Evolutionary conservation across 2,329 filamentous ascomycete genomes (phyloP).

Genomic region (Phoma herbarum): DNA sequence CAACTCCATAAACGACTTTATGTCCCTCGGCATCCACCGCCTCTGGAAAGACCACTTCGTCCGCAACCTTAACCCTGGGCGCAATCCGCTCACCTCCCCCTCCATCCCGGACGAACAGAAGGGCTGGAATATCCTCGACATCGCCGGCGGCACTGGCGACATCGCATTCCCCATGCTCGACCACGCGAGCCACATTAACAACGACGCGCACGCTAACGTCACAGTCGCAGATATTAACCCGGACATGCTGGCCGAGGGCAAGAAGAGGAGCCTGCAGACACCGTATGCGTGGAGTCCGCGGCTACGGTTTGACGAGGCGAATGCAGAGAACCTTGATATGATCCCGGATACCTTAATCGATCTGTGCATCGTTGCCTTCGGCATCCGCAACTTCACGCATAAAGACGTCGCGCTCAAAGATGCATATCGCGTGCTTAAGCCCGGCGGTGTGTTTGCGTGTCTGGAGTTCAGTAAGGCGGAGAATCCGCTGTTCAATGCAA

Average conservation of each 20-base stretch:
- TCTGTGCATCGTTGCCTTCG: conserved; percentile 96
- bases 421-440: conserved; percentile 87
- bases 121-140: conserved; percentile 84
- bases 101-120: conserved; percentile 31
- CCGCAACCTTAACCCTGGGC: conserved; percentile 85
- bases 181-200: conserved; percentile 81
- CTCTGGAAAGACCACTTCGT: conserved; percentile 99
- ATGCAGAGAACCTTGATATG: conserved; percentile 77
- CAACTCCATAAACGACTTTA: conserved; percentile 98
- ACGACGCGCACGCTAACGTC: conserved; percentile 81
- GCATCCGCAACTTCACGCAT: conserved; percentile 96
- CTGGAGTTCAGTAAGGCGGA: conserved; percentile 92
- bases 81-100: conserved; percentile 51
- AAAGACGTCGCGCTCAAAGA: conserved; percentile 84
- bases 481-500: conserved; percentile 77
- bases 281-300: conserved; percentile 65
- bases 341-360: conserved; percentile 80
- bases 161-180: conserved; percentile 97
- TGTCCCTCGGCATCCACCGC: conserved; percentile 96
- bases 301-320: conserved; percentile 81
- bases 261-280: conserved; percentile 74
- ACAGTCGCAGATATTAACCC: conserved; percentile 97
- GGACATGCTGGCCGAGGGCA: conserved; percentile 89
- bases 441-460: conserved; percentile 94
- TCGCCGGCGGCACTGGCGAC: conserved; percentile 95